These are phyloP conservation scores for Schizopora paradoxa DNA, from an alignment of 1,284 basidiomycete species.

Conservation along the genomic window DNA sequence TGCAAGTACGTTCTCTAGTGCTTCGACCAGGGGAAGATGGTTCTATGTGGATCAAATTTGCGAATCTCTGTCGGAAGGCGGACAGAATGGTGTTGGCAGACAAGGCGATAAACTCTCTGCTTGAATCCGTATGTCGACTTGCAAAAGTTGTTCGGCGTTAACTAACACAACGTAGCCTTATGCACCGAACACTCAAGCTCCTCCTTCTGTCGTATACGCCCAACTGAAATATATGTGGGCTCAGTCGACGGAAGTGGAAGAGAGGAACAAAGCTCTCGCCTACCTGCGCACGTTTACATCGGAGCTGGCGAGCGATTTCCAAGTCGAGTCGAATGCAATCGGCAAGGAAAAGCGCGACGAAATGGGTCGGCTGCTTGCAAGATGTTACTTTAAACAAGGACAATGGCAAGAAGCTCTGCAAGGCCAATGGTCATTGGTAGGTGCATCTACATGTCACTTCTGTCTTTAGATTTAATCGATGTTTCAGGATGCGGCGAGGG, in stretches of 20 bases:
- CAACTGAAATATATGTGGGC: slow-evolving; percentile 98
- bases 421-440: slow-evolving; percentile 74
- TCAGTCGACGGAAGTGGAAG: slow-evolving; percentile 69
- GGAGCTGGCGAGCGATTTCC: slow-evolving; percentile 75
- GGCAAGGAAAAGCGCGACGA: slow-evolving; percentile 67
- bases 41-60: slow-evolving; percentile 96
- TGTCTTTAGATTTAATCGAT: slow-evolving; percentile 14
- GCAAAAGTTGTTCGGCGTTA: slow-evolving; percentile 2
- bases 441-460: slow-evolving; percentile 24
- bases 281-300: slow-evolving; percentile 86
- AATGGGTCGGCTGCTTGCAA: slow-evolving; percentile 84
- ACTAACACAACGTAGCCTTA: slow-evolving; percentile 19
- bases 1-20: slow-evolving; percentile 94
- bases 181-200: slow-evolving; percentile 64
- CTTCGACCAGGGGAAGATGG: slow-evolving; percentile 93
- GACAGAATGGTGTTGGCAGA: slow-evolving; percentile 88
- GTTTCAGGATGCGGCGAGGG: slow-evolving; percentile 66
- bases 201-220: slow-evolving; percentile 95
- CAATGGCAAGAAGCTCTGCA: slow-evolving; percentile 88
- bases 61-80: slow-evolving; percentile 82
- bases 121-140: slow-evolving; percentile 51
- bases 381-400: slow-evolving; percentile 96
- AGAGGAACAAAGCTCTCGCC: too few relatives aligned
- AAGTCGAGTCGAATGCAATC: slow-evolving; percentile 45
- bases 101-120: slow-evolving; percentile 92